These are phyloP conservation scores for Cystofilobasidium bisporidii DNA, from an alignment of 768 basidiomycete species.

Conservation along the genomic window DNA sequence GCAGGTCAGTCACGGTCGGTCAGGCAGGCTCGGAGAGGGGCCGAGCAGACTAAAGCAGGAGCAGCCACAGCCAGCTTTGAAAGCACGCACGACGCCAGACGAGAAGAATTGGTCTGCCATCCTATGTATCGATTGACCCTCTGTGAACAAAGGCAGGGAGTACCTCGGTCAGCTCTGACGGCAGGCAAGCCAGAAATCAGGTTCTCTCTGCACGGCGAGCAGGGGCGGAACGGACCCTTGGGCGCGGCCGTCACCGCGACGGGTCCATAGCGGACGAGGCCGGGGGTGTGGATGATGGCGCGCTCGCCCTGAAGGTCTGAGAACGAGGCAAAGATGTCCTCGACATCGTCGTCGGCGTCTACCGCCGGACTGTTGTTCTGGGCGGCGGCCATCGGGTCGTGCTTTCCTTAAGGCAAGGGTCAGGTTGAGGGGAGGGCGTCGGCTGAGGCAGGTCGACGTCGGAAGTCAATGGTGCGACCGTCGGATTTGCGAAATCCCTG, in stretches of 20 bases:
- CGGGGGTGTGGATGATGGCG: slow-evolving; percentile 2
- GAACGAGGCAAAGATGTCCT: slow-evolving; percentile 16
- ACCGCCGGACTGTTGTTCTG: no score
- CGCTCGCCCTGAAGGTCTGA: not conserved
- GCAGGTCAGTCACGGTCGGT: not conserved
- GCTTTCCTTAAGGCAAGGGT: no score
- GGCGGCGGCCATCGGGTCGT: no score
- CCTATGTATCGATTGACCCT: not conserved
- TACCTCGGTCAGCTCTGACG: not conserved
- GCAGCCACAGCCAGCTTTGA: no score
- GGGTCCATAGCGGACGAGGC: not conserved
- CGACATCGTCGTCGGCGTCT: not conserved
- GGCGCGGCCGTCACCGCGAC: not conserved
- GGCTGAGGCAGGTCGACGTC: not conserved
- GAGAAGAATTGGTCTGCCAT: slow-evolving; percentile 22
- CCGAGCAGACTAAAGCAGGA: no score
- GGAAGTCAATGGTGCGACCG: no score
- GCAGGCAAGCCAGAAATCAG: not conserved
- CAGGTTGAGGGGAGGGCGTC: not conserved
- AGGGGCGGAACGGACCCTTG: slow-evolving; percentile 3
- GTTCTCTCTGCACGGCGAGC: no score
- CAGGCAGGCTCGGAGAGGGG: not conserved
- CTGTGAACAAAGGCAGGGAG: not conserved
- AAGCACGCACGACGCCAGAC: not conserved
- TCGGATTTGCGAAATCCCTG: no score